Conservation (phyloP, 345 rosid genomes). For the Iberis pinnata region DNA sequence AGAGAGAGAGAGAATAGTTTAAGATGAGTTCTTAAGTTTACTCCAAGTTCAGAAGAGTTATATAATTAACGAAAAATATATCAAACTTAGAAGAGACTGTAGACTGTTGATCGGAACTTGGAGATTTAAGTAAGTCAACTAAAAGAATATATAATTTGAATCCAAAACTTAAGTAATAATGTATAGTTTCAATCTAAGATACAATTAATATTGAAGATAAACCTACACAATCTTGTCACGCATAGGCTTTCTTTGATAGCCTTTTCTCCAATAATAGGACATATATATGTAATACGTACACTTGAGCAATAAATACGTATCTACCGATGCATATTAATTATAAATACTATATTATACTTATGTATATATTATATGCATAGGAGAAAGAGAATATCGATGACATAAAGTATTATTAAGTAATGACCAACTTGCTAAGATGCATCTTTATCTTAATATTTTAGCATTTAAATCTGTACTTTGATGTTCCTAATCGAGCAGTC, state of each 20-base stretch:
- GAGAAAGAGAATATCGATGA: constrained; percentile 25
- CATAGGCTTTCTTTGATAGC: constrained; percentile 34
- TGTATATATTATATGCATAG: constrained; percentile 1
- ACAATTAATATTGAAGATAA: too few relatives aligned
- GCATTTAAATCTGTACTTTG: constrained; percentile 26
- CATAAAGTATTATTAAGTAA: constrained; percentile 29
- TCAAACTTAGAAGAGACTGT: too few relatives aligned
- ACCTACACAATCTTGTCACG: constrained; percentile 30
- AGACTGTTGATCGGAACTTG: too few relatives aligned
- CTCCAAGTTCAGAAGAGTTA: too few relatives aligned
- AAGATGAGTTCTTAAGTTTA: too few relatives aligned
- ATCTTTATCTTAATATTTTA: constrained; percentile 24
- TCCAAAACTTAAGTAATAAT: too few relatives aligned
- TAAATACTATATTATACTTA: neutral
- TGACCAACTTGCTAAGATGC: constrained; percentile 29
- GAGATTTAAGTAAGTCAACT: too few relatives aligned
- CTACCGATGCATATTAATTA: too few relatives aligned
- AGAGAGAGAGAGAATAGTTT: too few relatives aligned
- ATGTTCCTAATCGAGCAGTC: constrained; percentile 30
- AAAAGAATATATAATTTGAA: too few relatives aligned
- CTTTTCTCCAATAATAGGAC: constrained; percentile 25
- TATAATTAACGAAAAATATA: too few relatives aligned
- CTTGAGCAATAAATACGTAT: neutral
- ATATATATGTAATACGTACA: constrained; percentile 5
- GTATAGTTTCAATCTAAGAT: too few relatives aligned